Evolutionary conservation across 257 asterid species (phyloP).

Genomic region (Penstemon eatonii): DNA sequence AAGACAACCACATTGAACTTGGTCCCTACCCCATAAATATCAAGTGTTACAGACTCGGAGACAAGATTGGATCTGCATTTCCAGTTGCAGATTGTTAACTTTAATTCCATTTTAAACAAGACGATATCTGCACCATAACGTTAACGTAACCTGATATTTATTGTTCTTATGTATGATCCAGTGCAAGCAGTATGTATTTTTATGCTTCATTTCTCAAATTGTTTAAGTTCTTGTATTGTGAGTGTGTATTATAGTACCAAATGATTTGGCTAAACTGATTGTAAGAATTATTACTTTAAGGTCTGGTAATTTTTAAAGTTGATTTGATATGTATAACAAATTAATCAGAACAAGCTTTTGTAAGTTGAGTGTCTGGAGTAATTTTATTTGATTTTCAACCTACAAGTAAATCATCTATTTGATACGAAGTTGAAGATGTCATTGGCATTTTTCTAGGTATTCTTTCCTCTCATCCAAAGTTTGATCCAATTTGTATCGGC

Average conservation of each 20-base stretch:
- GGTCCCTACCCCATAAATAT: slow-evolving; percentile 84
- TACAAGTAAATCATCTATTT: neutral
- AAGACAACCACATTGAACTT: slow-evolving; percentile 73
- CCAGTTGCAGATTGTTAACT: slow-evolving; percentile 65
- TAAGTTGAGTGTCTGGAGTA: neutral
- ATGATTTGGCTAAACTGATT: neutral
- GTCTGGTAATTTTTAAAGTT: neutral
- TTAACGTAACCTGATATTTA: slow-evolving; percentile 24
- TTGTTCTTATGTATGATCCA: slow-evolving; percentile 6
- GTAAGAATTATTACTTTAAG: neutral
- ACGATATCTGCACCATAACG: slow-evolving; percentile 44
- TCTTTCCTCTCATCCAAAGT: no score
- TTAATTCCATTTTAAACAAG: no score
- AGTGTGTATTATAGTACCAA: neutral
- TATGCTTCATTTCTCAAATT: neutral
- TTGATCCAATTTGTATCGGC: neutral
- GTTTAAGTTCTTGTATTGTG: neutral
- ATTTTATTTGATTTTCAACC: no score
- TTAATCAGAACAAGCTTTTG: no score
- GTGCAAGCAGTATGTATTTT: neutral
- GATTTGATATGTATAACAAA: neutral
- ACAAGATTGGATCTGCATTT: slow-evolving; percentile 78
- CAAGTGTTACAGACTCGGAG: slow-evolving; percentile 77
- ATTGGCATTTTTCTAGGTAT: no score
- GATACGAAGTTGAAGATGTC: neutral